Base-by-base conservation (phyloP, 108 stramenopile species). In the Hondaea fermentalgiana region DNA sequence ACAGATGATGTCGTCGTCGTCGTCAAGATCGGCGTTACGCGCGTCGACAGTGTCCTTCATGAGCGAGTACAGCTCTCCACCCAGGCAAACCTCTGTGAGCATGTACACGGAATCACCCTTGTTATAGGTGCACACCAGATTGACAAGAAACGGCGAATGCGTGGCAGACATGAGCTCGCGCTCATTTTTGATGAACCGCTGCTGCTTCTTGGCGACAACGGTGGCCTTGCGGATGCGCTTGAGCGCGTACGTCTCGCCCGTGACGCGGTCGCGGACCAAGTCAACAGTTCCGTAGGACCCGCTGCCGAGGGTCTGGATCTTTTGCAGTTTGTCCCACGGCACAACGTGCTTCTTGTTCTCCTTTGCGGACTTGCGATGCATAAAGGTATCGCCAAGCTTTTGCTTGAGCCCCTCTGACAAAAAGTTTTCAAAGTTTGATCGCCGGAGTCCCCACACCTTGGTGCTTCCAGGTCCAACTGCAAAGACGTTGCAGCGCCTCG, bases 401-500 rank as follows among this genome's bases (percentile, higher is more conserved):
- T 59, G 23, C 87, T 87, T 28, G 59, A 87, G 87, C 3, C 58
- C 58, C 25, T 59, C 87, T 5, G 58, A 28, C 59, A 87, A 55
- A 83, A 83, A 83, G 19, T 59, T 58, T 3, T 59, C 87, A 16
- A 87, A 87, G 59, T 87, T 59, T 10, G 57, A 28, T 58, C 87
- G 87, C 58, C 6, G 21, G 35, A 87, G 87, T 0, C 58, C 25
- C 58, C 57, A 59, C 8, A 87, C 57, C 1, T 29, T 59, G 44
- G 76, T 83, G 19, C 51, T 28, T n/a, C 87, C 57, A 0, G 87
- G 58, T 6, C 25, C 58, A 17, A 59, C 23, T 12, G 87, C 87
- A 59, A 19, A 58, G 0, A 93, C 94, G 87, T 95, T 95, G 51
- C 96, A 96, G n/a, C 93, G 92, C 87, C 98, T 96, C 0, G 97